phyloP scores from a whole-genome alignment of 2,329 filamentous ascomycete genomes.

The Raffaelea deltoideospora region DNA sequence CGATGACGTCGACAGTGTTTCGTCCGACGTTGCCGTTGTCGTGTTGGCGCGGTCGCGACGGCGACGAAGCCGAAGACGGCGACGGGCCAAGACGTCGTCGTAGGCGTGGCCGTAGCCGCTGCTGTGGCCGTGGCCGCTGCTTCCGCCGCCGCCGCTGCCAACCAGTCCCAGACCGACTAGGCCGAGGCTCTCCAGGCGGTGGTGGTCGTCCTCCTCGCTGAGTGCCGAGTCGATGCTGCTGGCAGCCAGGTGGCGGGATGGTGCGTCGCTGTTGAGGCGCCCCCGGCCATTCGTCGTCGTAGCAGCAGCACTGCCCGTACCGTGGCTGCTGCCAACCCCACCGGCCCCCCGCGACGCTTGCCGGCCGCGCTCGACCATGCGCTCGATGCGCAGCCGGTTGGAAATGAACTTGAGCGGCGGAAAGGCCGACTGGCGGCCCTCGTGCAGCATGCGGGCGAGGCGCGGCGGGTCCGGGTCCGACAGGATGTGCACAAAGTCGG shows the following conservation, averaged over 20 bases:
- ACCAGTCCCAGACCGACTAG: background rate
- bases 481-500: conserved; percentile 77
- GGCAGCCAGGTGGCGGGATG: conserved; percentile 1
- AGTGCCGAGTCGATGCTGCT: conserved; percentile 5
- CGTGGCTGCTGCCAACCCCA: background rate
- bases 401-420: conserved; percentile 83
- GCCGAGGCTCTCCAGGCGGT: background rate
- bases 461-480: conserved; percentile 64
- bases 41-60: background rate
- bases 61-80: background rate
- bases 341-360: conserved; percentile 32
- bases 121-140: background rate
- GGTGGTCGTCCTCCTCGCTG: conserved; percentile 4
- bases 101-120: background rate
- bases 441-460: conserved; percentile 76
- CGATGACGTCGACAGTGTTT: background rate
- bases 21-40: conserved; percentile 8
- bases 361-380: conserved; percentile 44
- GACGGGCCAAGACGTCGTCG: background rate
- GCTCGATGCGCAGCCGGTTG: conserved; percentile 76
- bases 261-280: too few species aligned
- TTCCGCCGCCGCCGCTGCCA: background rate
- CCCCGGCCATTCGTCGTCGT: background rate
- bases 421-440: conserved; percentile 78
- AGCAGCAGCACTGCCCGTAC: background rate